These are phyloP conservation scores for Globisporangium spinosum DNA, from an alignment of 352 stramenopile species.

Conservation along the genomic window DNA sequence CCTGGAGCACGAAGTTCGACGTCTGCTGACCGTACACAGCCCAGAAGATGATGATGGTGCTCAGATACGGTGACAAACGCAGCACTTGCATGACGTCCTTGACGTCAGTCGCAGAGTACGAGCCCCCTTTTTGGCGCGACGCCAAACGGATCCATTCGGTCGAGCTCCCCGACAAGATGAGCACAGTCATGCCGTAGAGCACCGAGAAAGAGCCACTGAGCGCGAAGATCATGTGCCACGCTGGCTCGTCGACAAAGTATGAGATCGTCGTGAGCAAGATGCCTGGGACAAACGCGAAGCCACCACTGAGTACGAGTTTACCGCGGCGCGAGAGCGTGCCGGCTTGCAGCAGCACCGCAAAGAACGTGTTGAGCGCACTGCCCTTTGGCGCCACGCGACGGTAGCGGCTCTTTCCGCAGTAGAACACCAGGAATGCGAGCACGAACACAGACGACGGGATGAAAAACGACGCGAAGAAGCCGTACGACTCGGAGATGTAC, in stretches of 20 bases:
- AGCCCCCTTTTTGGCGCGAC: slow-evolving; percentile 44
- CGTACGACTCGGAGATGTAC: slow-evolving; percentile 75
- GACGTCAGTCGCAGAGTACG: slow-evolving; percentile 53
- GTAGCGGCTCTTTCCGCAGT: slow-evolving; percentile 56
- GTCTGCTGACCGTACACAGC: slow-evolving; percentile 80
- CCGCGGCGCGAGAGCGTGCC: slow-evolving; percentile 47
- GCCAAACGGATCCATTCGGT: slow-evolving; percentile 64
- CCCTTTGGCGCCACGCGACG: slow-evolving; percentile 68
- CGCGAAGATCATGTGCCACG: slow-evolving; percentile 57
- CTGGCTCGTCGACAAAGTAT: slow-evolving; percentile 69
- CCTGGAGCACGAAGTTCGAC: slow-evolving; percentile 85
- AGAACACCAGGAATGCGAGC: slow-evolving; percentile 80
- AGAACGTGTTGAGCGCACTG: slow-evolving; percentile 71
- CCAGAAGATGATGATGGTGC: slow-evolving; percentile 86
- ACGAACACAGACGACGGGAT: slow-evolving; percentile 83
- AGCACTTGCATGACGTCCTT: slow-evolving; percentile 76
- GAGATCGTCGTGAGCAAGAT: slow-evolving; percentile 77
- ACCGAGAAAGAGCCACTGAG: slow-evolving; percentile 48
- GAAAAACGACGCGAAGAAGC: slow-evolving; percentile 87
- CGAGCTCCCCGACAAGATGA: slow-evolving; percentile 55
- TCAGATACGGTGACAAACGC: slow-evolving; percentile 75
- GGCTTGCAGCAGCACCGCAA: slow-evolving; percentile 62
- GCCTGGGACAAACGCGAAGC: slow-evolving; percentile 60
- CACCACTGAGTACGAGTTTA: slow-evolving; percentile 73
- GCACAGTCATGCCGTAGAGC: slow-evolving; percentile 65